A percentile compares a stretch with the other conserved stretches of the same genome.
phyloP scores from a whole-genome alignment of 2,329 filamentous ascomycete species.

The Aspergillus luchuensis region DNA sequence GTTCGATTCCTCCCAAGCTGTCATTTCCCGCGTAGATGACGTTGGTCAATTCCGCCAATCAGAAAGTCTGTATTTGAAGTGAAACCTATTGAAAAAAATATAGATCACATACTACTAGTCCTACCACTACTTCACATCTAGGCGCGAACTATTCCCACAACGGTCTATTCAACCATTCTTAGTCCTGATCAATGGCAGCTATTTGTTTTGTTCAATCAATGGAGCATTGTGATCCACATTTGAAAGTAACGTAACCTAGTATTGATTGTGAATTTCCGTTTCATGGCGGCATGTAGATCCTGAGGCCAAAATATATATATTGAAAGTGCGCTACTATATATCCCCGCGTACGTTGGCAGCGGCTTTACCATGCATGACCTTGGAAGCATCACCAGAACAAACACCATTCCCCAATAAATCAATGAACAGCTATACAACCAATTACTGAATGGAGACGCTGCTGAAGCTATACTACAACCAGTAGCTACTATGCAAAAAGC shows the following conservation, averaged over 20 bases:
- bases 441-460: too few relatives aligned
- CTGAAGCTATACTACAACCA: too few relatives aligned
- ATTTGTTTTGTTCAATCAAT: background rate
- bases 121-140: background rate
- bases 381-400: background rate
- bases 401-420: background rate
- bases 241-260: background rate
- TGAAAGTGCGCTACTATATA: background rate
- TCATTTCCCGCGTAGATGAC: background rate
- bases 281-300: background rate
- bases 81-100: background rate
- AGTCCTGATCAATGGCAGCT: background rate
- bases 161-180: background rate
- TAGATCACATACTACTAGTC: background rate
- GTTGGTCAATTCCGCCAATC: constrained; percentile 6
- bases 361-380: background rate
- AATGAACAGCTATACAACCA: too few relatives aligned
- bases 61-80: constrained; percentile 2
- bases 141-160: background rate
- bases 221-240: background rate
- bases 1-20: background rate
- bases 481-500: background rate
- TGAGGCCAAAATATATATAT: background rate
- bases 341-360: background rate
- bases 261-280: background rate